A percentile compares a stretch with the other conserved stretches of the same genome.
phyloP scores from a whole-genome alignment of 495 filamentous ascomycete species.

The Parmelia sp. region DNA sequence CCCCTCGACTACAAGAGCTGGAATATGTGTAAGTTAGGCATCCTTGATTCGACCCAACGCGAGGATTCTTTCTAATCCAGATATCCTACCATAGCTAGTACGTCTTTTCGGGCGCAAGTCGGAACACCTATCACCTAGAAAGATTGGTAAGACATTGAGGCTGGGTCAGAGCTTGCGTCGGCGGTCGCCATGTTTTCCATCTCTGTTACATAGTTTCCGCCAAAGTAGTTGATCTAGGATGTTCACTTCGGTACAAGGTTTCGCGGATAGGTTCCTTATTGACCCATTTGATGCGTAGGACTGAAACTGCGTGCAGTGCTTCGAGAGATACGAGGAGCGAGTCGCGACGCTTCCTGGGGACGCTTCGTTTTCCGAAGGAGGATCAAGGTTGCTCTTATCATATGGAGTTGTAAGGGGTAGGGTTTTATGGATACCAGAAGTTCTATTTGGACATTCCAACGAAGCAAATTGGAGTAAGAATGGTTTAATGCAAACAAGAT shows the following conservation, averaged over 20 bases:
- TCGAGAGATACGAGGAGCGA: neutral
- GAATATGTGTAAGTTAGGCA: neutral
- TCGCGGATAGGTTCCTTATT: neutral
- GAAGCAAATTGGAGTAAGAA: neutral
- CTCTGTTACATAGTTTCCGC: neutral
- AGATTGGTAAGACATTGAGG: neutral
- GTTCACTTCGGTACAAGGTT: neutral
- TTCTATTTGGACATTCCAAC: neutral
- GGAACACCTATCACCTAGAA: neutral
- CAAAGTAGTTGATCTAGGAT: neutral
- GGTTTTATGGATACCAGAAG: neutral
- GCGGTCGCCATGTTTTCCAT: neutral
- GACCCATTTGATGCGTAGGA: neutral
- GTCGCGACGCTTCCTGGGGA: neutral
- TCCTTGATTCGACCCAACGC: neutral
- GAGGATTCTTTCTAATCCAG: neutral
- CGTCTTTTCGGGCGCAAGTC: neutral
- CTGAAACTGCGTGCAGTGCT: neutral
- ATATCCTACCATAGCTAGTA: neutral
- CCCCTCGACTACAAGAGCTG: neutral
- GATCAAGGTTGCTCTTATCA: neutral
- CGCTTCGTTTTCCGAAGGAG: neutral
- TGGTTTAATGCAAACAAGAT: neutral
- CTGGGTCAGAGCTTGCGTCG: neutral
- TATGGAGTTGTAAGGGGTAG: neutral